A percentile compares a stretch with the other conserved stretches of the same genome.
Evolutionary conservation across 2,329 filamentous ascomycete species (phyloP).

Genomic region (Pyrenophora graminea): DNA sequence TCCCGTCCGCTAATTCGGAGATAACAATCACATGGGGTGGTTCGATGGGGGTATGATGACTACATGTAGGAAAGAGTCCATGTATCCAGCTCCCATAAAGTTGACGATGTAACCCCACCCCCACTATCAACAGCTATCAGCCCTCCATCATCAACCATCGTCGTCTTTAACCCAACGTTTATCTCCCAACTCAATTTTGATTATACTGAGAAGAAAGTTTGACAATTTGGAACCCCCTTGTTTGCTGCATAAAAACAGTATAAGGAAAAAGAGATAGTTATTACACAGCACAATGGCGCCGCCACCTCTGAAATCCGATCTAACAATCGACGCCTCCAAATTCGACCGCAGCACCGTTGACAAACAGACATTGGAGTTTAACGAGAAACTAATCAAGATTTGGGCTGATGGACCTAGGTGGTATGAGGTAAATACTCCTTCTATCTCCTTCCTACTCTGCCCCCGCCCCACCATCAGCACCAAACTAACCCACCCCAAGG

Average conservation of each 20-base stretch:
- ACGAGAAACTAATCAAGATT: constrained; percentile 51
- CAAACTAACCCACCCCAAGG: constrained; percentile 33
- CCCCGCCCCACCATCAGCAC: background rate
- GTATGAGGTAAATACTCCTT: constrained; percentile 52
- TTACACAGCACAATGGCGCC: background rate
- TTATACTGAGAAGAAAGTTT: too few species aligned
- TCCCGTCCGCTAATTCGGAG: too few species aligned
- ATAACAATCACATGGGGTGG: too few species aligned
- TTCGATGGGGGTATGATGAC: too few species aligned
- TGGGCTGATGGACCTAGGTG: constrained; percentile 53
- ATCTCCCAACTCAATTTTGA: too few species aligned
- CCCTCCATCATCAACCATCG: too few species aligned
- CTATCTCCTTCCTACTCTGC: background rate
- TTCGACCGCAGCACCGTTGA: constrained; percentile 50
- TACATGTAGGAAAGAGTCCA: too few species aligned
- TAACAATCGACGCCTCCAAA: constrained; percentile 49
- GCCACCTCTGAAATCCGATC: constrained; percentile 45
- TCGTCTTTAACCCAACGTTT: too few species aligned
- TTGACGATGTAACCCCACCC: constrained; percentile 6
- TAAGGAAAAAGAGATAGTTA: background rate
- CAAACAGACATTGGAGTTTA: constrained; percentile 51
- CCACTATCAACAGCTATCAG: background rate
- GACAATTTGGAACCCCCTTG: too few species aligned
- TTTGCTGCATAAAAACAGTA: too few species aligned
- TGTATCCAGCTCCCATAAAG: too few species aligned